phyloP scores from a whole-genome alignment of 768 basidiomycete genomes.

The Fomitopsis pulvina region DNA sequence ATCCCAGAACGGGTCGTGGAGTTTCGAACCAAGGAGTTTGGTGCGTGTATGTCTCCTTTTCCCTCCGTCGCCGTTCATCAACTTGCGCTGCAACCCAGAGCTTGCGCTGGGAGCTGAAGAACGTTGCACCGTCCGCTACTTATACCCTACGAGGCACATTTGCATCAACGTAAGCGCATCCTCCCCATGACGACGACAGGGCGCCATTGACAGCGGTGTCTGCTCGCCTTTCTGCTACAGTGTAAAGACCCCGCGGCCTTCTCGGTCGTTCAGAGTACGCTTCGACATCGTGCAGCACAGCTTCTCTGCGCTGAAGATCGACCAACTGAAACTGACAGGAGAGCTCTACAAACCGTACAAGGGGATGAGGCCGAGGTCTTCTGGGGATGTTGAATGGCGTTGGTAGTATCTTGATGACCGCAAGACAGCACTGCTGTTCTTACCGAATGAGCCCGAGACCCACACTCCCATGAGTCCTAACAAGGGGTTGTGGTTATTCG shows the following conservation, averaged over 20 bases:
- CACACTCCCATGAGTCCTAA: no score
- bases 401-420: slow-evolving; percentile 18
- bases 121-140: slow-evolving; percentile 53
- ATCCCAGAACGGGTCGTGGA: slow-evolving; percentile 70
- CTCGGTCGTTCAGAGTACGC: slow-evolving; percentile 64
- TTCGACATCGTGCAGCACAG: slow-evolving; percentile 68
- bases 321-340: slow-evolving; percentile 74
- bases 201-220: not conserved
- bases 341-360: slow-evolving; percentile 90
- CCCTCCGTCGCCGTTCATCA: slow-evolving; percentile 1
- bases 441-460: no score
- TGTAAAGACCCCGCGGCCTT: slow-evolving; percentile 48
- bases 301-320: slow-evolving; percentile 78
- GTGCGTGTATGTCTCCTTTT: not conserved
- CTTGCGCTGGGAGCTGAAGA: slow-evolving; percentile 74
- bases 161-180: slow-evolving; percentile 46
- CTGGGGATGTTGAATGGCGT: slow-evolving; percentile 65
- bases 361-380: slow-evolving; percentile 67
- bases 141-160: slow-evolving; percentile 79
- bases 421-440: no score
- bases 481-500: no score
- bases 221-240: slow-evolving; percentile 18
- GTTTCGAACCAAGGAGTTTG: slow-evolving; percentile 51
- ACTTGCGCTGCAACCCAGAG: slow-evolving; percentile 33
- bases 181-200: not conserved